Conservation (phyloP, 2,329 filamentous ascomycete genomes). For the Aureobasidium sp. region DNA sequence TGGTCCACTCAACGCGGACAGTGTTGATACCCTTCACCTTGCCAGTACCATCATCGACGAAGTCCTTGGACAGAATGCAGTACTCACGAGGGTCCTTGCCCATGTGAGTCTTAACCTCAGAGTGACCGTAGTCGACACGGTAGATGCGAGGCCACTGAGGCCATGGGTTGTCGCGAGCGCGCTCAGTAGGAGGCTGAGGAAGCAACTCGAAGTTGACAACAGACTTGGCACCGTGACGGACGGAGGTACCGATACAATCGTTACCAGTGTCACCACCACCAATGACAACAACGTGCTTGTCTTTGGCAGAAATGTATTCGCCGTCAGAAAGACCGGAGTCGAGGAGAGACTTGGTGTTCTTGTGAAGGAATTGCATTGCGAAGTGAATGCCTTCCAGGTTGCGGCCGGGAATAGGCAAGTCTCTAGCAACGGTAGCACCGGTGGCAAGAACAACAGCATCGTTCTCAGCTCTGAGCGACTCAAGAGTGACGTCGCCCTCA, state of each 20-base stretch:
- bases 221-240: constrained; percentile 90
- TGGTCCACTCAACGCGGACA: constrained; percentile 91
- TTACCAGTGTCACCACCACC: constrained; percentile 97
- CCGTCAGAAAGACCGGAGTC: constrained; percentile 82
- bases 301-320: constrained; percentile 87
- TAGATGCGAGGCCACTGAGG: constrained; percentile 97
- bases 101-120: constrained; percentile 91
- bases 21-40: constrained; percentile 95
- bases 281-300: constrained; percentile 93
- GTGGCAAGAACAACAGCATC: constrained; percentile 88
- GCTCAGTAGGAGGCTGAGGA: constrained; percentile 83
- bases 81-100: constrained; percentile 94
- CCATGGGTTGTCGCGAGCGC: constrained; percentile 93
- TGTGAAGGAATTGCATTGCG: constrained; percentile 95
- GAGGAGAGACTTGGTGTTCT: constrained; percentile 94
- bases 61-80: constrained; percentile 97
- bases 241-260: constrained; percentile 93
- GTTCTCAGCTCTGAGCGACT: constrained; percentile 64
- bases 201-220: constrained; percentile 95
- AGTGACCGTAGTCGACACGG: constrained; percentile 96
- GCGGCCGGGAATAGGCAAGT: constrained; percentile 83
- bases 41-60: constrained; percentile 80
- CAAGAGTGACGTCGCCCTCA: constrained; percentile 60
- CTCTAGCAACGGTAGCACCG: constrained; percentile 85
- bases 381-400: constrained; percentile 87